Evolutionary conservation across 2,329 filamentous ascomycete genomes (phyloP).

Genomic region (Teratosphaeria zuluensis): DNA sequence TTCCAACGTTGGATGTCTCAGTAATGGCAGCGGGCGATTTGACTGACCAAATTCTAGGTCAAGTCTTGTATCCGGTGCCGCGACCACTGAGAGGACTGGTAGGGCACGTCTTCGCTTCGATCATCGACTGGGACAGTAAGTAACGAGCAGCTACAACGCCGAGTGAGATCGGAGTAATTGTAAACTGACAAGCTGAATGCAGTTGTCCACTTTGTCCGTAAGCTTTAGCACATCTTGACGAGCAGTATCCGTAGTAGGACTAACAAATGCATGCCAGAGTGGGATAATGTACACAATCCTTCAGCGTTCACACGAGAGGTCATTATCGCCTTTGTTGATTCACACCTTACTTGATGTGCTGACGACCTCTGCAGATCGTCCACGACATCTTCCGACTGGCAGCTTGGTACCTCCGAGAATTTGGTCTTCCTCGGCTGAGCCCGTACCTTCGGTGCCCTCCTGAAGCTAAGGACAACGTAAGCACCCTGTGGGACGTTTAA

Average conservation of each 20-base stretch:
- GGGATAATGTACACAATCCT: background rate
- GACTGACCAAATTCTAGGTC: background rate
- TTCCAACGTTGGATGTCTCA: no score
- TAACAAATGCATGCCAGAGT: background rate
- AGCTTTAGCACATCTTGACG: background rate
- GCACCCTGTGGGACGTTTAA: background rate
- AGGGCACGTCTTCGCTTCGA: background rate
- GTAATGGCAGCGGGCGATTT: background rate
- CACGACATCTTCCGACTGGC: background rate
- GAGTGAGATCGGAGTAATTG: background rate
- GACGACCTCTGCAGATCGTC: background rate
- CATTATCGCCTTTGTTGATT: no score
- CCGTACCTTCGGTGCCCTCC: background rate
- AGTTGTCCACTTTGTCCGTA: background rate
- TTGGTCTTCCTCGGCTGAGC: background rate
- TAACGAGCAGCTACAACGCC: background rate
- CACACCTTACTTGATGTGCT: no score
- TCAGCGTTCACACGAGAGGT: background rate
- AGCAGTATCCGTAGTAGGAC: background rate
- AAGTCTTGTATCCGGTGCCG: background rate
- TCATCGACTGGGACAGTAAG: background rate
- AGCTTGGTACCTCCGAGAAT: background rate
- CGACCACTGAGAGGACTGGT: background rate
- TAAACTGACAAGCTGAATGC: background rate
- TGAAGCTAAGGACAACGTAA: background rate